A percentile compares a stretch with the other conserved stretches of the same genome.
These are phyloP conservation scores for Colletotrichum echinochloae DNA, from an alignment of 2,329 filamentous ascomycete genomes.

Conservation along the genomic window DNA sequence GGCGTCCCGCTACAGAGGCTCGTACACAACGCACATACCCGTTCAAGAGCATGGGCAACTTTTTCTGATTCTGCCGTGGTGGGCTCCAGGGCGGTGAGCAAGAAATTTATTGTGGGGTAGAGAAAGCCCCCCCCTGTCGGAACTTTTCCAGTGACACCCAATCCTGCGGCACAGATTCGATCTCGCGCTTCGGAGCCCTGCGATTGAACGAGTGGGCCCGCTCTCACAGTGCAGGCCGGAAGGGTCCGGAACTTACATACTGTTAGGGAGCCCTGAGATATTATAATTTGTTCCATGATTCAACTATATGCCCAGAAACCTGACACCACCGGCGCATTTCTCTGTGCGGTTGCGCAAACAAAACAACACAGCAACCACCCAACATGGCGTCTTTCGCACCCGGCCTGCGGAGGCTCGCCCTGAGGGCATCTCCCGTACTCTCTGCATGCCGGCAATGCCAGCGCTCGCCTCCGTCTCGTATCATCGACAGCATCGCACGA, in stretches of 20 bases:
- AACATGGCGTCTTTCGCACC: constrained; percentile 59
- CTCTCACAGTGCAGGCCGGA: constrained; percentile 18
- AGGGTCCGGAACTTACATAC: constrained; percentile 27
- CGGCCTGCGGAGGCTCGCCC: constrained; percentile 55
- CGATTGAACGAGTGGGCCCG: constrained; percentile 27
- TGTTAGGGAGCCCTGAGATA: constrained; percentile 22
- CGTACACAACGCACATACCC: constrained; percentile 4
- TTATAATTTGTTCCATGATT: constrained; percentile 21
- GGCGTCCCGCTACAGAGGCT: neutral
- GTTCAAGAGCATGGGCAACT: constrained; percentile 8
- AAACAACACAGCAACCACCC: constrained; percentile 9
- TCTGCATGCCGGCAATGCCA: constrained; percentile 65
- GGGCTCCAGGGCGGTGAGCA: constrained; percentile 40
- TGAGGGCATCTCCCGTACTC: constrained; percentile 54
- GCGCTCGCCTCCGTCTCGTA: constrained; percentile 50
- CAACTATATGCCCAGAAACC: neutral
- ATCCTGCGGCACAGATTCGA: neutral
- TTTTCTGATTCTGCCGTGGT: constrained; percentile 42
- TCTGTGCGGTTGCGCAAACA: constrained; percentile 1
- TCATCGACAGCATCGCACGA: constrained; percentile 54
- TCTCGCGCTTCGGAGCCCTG: constrained; percentile 20
- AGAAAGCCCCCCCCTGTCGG: neutral
- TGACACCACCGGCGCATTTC: neutral
- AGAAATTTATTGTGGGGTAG: constrained; percentile 38
- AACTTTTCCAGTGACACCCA: neutral